Conservation (phyloP, 176 grass and related monocot genomes). For the Sorghum bicolor region Sorghum_bicolor_NCBIv3 NC_012872.2:59583001-59583500, state of each 20-base stretch:
- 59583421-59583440: constrained; percentile 75
- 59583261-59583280: neutral
- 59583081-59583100: neutral
- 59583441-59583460: constrained; percentile 20
- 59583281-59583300: neutral
- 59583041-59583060: neutral
- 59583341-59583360: constrained; percentile 13
- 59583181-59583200: neutral
- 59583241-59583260: neutral
- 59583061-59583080: neutral
- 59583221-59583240: neutral
- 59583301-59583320: neutral
- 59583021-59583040: neutral
- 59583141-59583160: neutral
- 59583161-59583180: constrained; percentile 3
- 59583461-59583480: constrained; percentile 13
- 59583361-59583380: neutral
- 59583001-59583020: neutral
- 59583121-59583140: constrained; percentile 17
- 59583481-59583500: neutral
- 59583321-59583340: neutral
- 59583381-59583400: constrained; percentile 54
- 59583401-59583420: constrained; percentile 94
- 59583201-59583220: neutral
- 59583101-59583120: neutral